Percentiles rank a stretch among this genome's conserved stretches.
These are phyloP conservation scores for Rhinocladiella similis DNA, from an alignment of 2,329 filamentous ascomycete species.

Conservation along the genomic window DNA sequence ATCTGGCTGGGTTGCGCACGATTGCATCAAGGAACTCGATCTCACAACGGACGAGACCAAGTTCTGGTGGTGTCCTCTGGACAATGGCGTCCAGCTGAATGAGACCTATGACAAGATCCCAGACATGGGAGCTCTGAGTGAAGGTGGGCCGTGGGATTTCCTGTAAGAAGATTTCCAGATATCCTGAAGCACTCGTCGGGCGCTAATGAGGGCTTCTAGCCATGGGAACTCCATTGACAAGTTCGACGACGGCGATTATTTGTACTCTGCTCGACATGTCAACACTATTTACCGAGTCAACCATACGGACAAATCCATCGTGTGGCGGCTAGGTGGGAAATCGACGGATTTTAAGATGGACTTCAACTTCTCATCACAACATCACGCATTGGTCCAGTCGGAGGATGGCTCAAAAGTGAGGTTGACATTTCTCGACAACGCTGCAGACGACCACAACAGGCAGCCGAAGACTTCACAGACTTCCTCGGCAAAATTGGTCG, in stretches of 20 bases:
- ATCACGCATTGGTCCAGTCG: slow-evolving; percentile 48
- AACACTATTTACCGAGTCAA: slow-evolving; percentile 42
- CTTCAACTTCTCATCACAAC: slow-evolving; percentile 52
- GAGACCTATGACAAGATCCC: slow-evolving; percentile 7
- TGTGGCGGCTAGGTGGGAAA: slow-evolving; percentile 55
- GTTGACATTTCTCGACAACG: slow-evolving; percentile 42
- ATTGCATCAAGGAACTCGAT: slow-evolving; percentile 47
- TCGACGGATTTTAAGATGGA: slow-evolving; percentile 42
- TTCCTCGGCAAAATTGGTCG: slow-evolving; percentile 30
- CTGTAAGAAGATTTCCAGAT: slow-evolving; percentile 33
- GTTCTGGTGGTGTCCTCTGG: slow-evolving; percentile 49
- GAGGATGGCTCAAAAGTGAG: slow-evolving; percentile 27
- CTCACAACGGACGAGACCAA: slow-evolving; percentile 42
- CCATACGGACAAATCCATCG: slow-evolving; percentile 31
- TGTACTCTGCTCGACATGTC: slow-evolving; percentile 45
- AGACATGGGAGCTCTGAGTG: neutral
- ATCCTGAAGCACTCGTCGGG: neutral
- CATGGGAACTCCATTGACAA: slow-evolving; percentile 57
- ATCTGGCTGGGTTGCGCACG: slow-evolving; percentile 41
- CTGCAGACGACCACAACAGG: neutral
- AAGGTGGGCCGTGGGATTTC: slow-evolving; percentile 47
- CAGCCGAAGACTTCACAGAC: neutral
- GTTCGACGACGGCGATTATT: slow-evolving; percentile 45
- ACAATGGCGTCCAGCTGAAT: slow-evolving; percentile 38
- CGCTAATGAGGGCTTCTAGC: slow-evolving; percentile 2